These are phyloP conservation scores for Didymella keratinophila DNA, from an alignment of 2,329 filamentous ascomycete species.

Conservation along the genomic window DNA sequence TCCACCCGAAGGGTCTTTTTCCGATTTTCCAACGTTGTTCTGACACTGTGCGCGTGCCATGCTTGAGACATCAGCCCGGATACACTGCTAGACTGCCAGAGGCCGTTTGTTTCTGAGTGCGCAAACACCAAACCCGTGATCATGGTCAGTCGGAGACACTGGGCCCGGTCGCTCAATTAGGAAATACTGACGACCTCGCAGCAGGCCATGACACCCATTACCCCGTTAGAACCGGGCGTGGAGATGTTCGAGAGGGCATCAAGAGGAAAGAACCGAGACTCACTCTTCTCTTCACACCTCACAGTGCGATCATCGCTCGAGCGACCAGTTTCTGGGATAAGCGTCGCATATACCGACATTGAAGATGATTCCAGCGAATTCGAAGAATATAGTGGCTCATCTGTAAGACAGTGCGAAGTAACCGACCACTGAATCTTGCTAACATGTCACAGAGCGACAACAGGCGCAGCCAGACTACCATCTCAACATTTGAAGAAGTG, in stretches of 20 bases:
- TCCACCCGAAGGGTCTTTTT: slow-evolving; percentile 51
- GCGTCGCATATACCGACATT: slow-evolving; percentile 79
- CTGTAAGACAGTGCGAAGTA: slow-evolving; percentile 62
- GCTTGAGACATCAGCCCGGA: slow-evolving; percentile 33
- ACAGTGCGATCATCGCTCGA: slow-evolving; percentile 52
- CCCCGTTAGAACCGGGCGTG: slow-evolving; percentile 53
- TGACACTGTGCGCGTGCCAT: slow-evolving; percentile 45
- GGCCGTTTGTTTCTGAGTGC: slow-evolving; percentile 26
- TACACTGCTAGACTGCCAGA: slow-evolving; percentile 33
- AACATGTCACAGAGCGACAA: slow-evolving; percentile 60
- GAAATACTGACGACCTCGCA: slow-evolving; percentile 37
- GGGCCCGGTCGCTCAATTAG: slow-evolving; percentile 16
- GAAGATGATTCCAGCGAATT: slow-evolving; percentile 64
- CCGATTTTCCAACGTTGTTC: slow-evolving; percentile 46
- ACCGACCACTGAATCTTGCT: slow-evolving; percentile 21
- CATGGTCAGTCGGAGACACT: slow-evolving; percentile 45
- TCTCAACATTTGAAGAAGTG: slow-evolving; percentile 86
- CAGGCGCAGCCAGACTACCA: slow-evolving; percentile 79
- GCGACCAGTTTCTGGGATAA: slow-evolving; percentile 74
- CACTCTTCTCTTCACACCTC: slow-evolving; percentile 64
- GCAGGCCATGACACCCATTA: slow-evolving; percentile 57
- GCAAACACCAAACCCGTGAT: slow-evolving; percentile 36
- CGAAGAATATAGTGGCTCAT: slow-evolving; percentile 65
- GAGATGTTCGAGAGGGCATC: slow-evolving; percentile 58
- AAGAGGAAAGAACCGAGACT: slow-evolving; percentile 53